A percentile compares a stretch with the other conserved stretches of the same genome.
phyloP scores from a whole-genome alignment of 2,329 filamentous ascomycete genomes.

The Neonectria coccinea region DNA sequence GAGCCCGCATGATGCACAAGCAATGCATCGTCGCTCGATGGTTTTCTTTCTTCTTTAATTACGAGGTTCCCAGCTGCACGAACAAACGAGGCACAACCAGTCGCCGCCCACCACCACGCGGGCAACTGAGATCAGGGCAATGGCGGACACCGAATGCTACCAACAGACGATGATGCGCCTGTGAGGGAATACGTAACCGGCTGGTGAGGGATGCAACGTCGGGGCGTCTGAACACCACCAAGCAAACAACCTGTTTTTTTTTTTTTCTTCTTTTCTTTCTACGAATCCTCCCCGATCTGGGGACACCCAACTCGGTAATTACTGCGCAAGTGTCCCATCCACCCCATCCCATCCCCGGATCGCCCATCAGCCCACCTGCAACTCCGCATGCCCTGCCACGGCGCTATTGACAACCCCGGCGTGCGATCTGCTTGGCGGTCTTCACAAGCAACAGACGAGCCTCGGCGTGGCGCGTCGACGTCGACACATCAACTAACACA shows the following conservation, averaged over 20 bases:
- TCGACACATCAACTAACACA: no score
- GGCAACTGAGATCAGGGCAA: constrained; percentile 3
- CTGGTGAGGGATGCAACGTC: constrained; percentile 18
- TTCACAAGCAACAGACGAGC: constrained; percentile 14
- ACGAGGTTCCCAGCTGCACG: constrained; percentile 10
- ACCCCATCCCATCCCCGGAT: constrained; percentile 17
- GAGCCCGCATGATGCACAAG: constrained; percentile 19
- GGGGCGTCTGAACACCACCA: constrained; percentile 6
- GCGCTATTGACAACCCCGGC: neutral
- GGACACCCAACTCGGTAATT: neutral
- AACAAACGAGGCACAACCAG: constrained; percentile 1
- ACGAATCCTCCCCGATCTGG: neutral
- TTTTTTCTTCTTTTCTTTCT: neutral
- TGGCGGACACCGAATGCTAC: neutral
- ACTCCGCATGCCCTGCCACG: neutral
- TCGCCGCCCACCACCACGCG: constrained; percentile 9
- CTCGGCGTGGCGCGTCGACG: constrained; percentile 37
- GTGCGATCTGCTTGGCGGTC: neutral
- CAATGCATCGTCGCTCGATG: constrained; percentile 13
- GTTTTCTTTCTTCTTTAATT: neutral
- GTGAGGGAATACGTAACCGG: neutral
- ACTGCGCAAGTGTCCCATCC: neutral
- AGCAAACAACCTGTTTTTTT: constrained; percentile 3
- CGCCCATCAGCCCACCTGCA: constrained; percentile 19
- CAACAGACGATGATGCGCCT: neutral